Conservation (phyloP, 768 basidiomycete genomes). For the Suillus subluteus region DNA sequence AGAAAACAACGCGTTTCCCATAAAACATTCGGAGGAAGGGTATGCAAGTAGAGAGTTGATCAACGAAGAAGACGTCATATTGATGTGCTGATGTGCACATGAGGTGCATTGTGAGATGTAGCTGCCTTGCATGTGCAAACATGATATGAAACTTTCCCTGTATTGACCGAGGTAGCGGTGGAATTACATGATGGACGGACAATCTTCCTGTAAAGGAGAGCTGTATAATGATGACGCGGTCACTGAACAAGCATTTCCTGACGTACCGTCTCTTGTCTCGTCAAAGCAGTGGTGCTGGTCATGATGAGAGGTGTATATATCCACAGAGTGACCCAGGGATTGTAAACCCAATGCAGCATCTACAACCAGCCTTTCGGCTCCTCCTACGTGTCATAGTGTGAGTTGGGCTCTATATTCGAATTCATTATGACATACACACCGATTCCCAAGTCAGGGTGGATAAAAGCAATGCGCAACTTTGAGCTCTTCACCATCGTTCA, state of each 20-base stretch:
- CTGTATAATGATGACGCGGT: constrained; percentile 3
- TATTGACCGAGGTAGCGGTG: constrained; percentile 81
- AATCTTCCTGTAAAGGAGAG: constrained; percentile 66
- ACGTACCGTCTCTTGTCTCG: constrained; percentile 86
- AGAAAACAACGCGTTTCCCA: constrained; percentile 88
- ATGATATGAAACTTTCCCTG: constrained; percentile 86
- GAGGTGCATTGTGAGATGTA: constrained; percentile 78
- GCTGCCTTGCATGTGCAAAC: constrained; percentile 85
- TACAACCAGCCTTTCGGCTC: constrained; percentile 93
- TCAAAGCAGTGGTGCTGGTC: constrained; percentile 88
- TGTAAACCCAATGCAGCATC: constrained; percentile 93
- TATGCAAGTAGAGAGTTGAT: constrained; percentile 92
- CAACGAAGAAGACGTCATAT: constrained; percentile 91
- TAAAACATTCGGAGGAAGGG: constrained; percentile 75
- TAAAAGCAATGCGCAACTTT: constrained; percentile 69
- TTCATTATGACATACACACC: constrained; percentile 47
- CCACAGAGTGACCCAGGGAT: constrained; percentile 78
- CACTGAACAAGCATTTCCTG: background rate
- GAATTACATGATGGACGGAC: constrained; percentile 66
- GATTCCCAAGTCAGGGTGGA: constrained; percentile 95
- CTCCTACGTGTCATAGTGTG: constrained; percentile 55
- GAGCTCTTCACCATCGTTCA: constrained; percentile 10
- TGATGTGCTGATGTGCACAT: constrained; percentile 44
- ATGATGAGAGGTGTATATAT: constrained; percentile 93
- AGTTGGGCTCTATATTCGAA: background rate